These are phyloP conservation scores for Globisporangium lucens DNA, from an alignment of 352 stramenopile species.

Conservation along the genomic window DNA sequence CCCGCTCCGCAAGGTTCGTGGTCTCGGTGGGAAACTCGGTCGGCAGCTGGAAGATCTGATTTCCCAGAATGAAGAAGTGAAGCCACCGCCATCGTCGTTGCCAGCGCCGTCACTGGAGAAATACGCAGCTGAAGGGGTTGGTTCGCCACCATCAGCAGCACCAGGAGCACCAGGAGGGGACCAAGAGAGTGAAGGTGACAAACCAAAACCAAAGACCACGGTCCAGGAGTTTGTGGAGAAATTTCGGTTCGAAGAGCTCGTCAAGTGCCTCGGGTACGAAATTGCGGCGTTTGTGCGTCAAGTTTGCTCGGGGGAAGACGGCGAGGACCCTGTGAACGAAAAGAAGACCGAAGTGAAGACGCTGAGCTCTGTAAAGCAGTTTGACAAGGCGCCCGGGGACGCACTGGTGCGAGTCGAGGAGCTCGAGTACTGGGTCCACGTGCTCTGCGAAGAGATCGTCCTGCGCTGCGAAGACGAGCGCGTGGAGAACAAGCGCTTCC, in stretches of 20 bases:
- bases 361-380: conserved; percentile 78
- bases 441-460: conserved; percentile 73
- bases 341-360: conserved; percentile 66
- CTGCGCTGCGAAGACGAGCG: conserved; percentile 79
- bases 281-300: conserved; percentile 51
- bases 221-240: conserved; percentile 51
- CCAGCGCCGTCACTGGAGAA: background rate
- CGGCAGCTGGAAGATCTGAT: conserved; percentile 65
- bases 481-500: conserved; percentile 74
- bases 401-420: conserved; percentile 44
- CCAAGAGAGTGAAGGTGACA: conserved; percentile 20
- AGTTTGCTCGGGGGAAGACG: conserved; percentile 65
- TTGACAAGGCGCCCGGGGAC: conserved; percentile 57
- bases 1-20: conserved; percentile 68
- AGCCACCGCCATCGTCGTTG: background rate
- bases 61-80: conserved; percentile 30
- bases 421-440: conserved; percentile 72
- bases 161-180: conserved; percentile 6
- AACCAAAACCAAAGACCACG: conserved; percentile 25
- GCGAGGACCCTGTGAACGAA: conserved; percentile 64
- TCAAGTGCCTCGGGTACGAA: conserved; percentile 54
- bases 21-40: conserved; percentile 75
- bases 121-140: background rate
- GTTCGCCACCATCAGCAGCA: too few relatives aligned
- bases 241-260: conserved; percentile 50